Base-by-base conservation (phyloP, 108 stramenopile species). In the Cyclotella choctawhatcheeana region DNA sequence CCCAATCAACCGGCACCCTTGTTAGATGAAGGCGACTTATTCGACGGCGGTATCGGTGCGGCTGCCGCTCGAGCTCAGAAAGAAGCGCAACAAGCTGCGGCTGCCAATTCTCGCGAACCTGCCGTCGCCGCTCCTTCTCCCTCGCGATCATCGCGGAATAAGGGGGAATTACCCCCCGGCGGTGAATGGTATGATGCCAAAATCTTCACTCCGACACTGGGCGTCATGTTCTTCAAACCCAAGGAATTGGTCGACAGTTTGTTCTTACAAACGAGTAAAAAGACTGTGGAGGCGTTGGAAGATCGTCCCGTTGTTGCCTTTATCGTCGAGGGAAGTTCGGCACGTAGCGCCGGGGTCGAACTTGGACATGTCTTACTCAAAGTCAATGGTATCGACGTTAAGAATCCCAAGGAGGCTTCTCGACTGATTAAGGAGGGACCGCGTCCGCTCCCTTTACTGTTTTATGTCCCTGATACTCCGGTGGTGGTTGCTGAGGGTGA, bases 221-320 rank as follows among this genome's bases (percentile, higher is more conserved):
- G 94, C 66, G 94, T 95, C 79, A 95, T 95, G 94, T 95, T 95
- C 67, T 95, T 93, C 84, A 95, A 95, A 74, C 92, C 94, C 25
- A 88, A 91, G 77, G 92, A 95, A 70, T 74, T 95, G 31, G 86
- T 89, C 30, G 90, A 93, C 66, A 86, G 85, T n/a, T 66, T 91
- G 22, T 93, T 95, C 58, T 76, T 93, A 54, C 86, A 88, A 34
- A 93, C 92, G 61, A 90, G 92, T 43, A 71, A 81, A 44, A 31
- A 35, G 2, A 65, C 91, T 18, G 90, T 95, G 2, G 90, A 93
- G 55, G 76, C 73, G 3, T 67, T 95, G 18, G 84, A 71, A 2
- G 92, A 93, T 56, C 92, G 94, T 32, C 94, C 94, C 20, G 90
- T 95, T 10, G 94, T 95, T 2, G 92, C 94, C 10, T 95, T 93